phyloP scores from a whole-genome alignment of 345 rosid genomes.

The Balakata baccata region DNA sequence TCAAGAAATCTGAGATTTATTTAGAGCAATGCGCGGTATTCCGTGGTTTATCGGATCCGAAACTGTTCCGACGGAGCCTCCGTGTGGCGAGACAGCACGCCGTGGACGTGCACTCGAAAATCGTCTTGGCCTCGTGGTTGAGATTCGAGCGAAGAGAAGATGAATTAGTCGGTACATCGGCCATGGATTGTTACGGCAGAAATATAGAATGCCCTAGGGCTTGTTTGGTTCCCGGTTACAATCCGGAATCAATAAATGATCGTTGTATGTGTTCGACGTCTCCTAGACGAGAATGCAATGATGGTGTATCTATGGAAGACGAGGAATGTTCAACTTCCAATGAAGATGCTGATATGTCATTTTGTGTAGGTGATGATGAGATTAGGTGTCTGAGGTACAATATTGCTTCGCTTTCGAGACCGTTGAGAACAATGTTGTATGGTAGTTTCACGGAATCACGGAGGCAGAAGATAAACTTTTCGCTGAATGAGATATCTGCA shows the following conservation, averaged over 20 bases:
- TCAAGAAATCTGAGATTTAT: slow-evolving; percentile 55
- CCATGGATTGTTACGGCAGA: slow-evolving; percentile 84
- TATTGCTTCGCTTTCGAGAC: slow-evolving; percentile 66
- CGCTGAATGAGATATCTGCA: slow-evolving; percentile 60
- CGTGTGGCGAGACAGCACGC: slow-evolving; percentile 73
- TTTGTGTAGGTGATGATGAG: slow-evolving; percentile 74
- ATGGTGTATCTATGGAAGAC: slow-evolving; percentile 25
- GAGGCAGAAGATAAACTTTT: slow-evolving; percentile 65
- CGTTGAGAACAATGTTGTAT: slow-evolving; percentile 71
- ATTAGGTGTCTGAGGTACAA: slow-evolving; percentile 64
- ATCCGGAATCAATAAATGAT: slow-evolving; percentile 64
- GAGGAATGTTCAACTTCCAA: slow-evolving; percentile 72
- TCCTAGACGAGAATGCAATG: slow-evolving; percentile 31
- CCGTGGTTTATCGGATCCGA: slow-evolving; percentile 65
- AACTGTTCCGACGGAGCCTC: slow-evolving; percentile 74
- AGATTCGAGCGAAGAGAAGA: slow-evolving; percentile 93
- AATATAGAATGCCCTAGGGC: slow-evolving; percentile 85
- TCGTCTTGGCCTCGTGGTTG: slow-evolving; percentile 86
- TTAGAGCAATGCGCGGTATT: slow-evolving; percentile 73
- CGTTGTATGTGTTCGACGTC: slow-evolving; percentile 56
- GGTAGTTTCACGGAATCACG: slow-evolving; percentile 66
- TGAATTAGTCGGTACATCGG: slow-evolving; percentile 62
- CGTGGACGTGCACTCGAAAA: slow-evolving; percentile 67
- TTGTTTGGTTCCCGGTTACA: slow-evolving; percentile 61
- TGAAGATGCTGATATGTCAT: slow-evolving; percentile 63